A percentile compares a stretch with the other conserved stretches of the same genome.
Evolutionary conservation across 1,284 basidiomycete genomes (phyloP).

Genomic region (Rugiboletus extremiorientalis): DNA sequence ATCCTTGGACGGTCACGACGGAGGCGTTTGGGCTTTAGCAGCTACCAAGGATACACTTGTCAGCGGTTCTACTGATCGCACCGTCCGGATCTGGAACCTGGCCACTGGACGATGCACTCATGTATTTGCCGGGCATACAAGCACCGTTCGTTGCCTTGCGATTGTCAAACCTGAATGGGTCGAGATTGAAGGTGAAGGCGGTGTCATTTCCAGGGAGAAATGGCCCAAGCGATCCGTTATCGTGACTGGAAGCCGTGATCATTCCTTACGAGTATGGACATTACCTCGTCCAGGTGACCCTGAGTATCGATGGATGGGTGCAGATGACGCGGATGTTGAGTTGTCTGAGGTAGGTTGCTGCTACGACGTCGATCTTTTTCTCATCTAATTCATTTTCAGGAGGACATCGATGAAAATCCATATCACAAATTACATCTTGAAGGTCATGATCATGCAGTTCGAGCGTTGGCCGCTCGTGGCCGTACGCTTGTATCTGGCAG

Average conservation of each 20-base stretch:
- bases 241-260: conserved; percentile 92
- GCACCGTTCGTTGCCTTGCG: conserved; percentile 88
- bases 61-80: conserved; percentile 92
- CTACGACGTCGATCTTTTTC: neutral
- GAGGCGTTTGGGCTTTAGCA: conserved; percentile 93
- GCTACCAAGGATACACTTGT: conserved; percentile 85
- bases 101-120: conserved; percentile 80
- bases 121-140: conserved; percentile 91
- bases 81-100: conserved; percentile 92
- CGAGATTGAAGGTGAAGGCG: conserved; percentile 62
- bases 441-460: conserved; percentile 89
- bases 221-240: conserved; percentile 88
- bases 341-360: conserved; percentile 58
- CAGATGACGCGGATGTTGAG: conserved; percentile 67
- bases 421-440: conserved; percentile 84
- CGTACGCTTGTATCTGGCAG: conserved; percentile 91
- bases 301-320: conserved; percentile 70
- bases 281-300: conserved; percentile 78
- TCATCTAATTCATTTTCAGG: conserved; percentile 29
- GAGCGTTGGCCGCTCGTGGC: conserved; percentile 89
- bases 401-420: conserved; percentile 85
- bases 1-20: conserved; percentile 86
- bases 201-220: conserved; percentile 60
- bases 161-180: conserved; percentile 87
- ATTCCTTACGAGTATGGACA: conserved; percentile 88